Percentiles rank a stretch among this genome's conserved stretches.
Conservation (phyloP, 768 basidiomycete genomes). For the Saitozyma sp. region DNA sequence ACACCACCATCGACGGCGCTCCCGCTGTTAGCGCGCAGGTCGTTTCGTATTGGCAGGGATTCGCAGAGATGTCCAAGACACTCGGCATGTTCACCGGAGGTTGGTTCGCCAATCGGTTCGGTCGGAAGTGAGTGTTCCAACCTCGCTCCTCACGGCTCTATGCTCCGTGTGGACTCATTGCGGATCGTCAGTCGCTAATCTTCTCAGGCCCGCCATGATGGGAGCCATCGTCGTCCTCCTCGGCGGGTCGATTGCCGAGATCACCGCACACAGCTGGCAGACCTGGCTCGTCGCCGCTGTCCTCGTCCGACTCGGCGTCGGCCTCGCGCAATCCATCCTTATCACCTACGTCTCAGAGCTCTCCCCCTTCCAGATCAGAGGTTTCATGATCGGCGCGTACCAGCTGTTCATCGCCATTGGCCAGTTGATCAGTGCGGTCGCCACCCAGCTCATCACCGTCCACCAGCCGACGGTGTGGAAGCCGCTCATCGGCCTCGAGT, state of each 20-base stretch:
- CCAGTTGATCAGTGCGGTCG: constrained; percentile 22
- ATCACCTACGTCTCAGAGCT: constrained; percentile 29
- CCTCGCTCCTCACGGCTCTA: too few species aligned
- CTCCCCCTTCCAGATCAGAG: constrained; percentile 30
- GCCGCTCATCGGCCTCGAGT: constrained; percentile 25
- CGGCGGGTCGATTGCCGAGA: constrained; percentile 24
- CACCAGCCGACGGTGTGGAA: constrained; percentile 14
- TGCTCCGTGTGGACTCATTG: too few species aligned
- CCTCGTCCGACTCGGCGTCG: constrained; percentile 22
- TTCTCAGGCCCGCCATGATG: constrained; percentile 12
- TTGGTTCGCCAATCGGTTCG: constrained; percentile 16
- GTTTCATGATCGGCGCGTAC: constrained; percentile 24
- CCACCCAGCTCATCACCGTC: constrained; percentile 12
- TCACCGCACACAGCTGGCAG: constrained; percentile 20
- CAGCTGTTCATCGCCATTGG: constrained; percentile 19
- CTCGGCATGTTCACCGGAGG: constrained; percentile 28
- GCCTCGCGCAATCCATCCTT: constrained; percentile 23
- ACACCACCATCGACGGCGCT: constrained; percentile 21
- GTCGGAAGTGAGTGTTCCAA: constrained; percentile 24
- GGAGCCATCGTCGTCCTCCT: constrained; percentile 18
- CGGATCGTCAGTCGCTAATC: too few species aligned
- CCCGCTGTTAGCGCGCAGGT: constrained; percentile 21
- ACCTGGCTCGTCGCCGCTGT: constrained; percentile 21
- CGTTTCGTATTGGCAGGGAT: constrained; percentile 29
- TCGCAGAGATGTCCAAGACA: constrained; percentile 29